A percentile compares a stretch with the other conserved stretches of the same genome.
Evolutionary conservation across 2,329 filamentous ascomycete species (phyloP).

Genomic region (Penicillium sp.): DNA sequence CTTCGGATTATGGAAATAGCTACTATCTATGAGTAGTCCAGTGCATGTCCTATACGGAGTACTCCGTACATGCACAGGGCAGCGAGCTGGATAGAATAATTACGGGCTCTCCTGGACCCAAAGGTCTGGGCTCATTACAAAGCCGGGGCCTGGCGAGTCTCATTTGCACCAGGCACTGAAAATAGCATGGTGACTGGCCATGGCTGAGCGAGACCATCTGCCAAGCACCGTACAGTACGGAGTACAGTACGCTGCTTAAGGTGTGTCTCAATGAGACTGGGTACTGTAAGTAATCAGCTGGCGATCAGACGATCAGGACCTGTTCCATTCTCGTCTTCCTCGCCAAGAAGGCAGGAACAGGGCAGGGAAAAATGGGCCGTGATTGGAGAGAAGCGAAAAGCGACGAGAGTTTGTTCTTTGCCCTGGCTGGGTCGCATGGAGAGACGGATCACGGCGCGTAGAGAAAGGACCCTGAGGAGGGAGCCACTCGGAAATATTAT

Average conservation of each 20-base stretch:
- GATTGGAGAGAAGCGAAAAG: background rate
- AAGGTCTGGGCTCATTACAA: background rate
- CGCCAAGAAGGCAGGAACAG: background rate
- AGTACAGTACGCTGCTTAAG: background rate
- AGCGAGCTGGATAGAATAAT: too few relatives aligned
- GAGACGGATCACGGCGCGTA: background rate
- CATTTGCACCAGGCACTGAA: slow-evolving; percentile 3
- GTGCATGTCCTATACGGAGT: too few relatives aligned
- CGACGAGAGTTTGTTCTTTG: background rate
- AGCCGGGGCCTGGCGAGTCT: background rate
- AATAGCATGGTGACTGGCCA: background rate
- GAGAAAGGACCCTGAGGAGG: background rate
- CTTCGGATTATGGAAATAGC: too few relatives aligned
- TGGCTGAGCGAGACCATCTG: background rate
- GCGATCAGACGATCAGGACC: background rate
- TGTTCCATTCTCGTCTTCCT: background rate
- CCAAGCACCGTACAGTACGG: background rate
- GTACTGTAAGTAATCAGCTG: background rate
- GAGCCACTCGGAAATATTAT: background rate
- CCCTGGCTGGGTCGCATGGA: background rate
- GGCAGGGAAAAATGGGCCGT: background rate
- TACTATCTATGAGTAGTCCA: too few relatives aligned
- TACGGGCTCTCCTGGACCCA: too few relatives aligned
- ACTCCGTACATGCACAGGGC: too few relatives aligned
- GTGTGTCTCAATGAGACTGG: background rate